These are phyloP conservation scores for Cardamine occulta DNA, from an alignment of 345 rosid species.

Conservation along the genomic window DNA sequence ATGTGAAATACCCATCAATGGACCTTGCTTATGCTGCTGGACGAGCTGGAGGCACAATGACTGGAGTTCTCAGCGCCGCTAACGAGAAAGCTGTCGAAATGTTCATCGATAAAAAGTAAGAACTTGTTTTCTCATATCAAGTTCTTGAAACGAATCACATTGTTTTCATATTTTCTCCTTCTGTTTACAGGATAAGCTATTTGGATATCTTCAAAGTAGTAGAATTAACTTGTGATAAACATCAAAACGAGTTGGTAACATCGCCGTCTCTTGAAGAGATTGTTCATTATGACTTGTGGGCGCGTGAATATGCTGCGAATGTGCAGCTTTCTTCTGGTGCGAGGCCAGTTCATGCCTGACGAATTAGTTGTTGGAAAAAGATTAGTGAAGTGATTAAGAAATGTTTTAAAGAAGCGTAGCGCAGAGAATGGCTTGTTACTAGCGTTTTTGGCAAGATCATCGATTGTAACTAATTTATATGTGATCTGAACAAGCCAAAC, in stretches of 20 bases:
- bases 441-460: conserved; percentile 30
- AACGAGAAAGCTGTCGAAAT: conserved; percentile 85
- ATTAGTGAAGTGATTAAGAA: not conserved
- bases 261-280: conserved; percentile 88
- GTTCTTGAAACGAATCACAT: conserved; percentile 6
- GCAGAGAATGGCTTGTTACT: not conserved
- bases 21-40: conserved; percentile 96
- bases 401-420: not conserved
- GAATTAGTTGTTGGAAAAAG: not conserved
- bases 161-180: not conserved
- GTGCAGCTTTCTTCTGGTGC: conserved; percentile 52
- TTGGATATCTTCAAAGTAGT: conserved; percentile 93
- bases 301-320: conserved; percentile 68
- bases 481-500: conserved; percentile 30
- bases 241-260: conserved; percentile 66
- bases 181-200: conserved; percentile 70
- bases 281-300: conserved; percentile 89
- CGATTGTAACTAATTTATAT: conserved; percentile 26
- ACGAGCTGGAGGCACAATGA: conserved; percentile 99
- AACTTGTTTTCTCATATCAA: not conserved
- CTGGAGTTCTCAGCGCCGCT: conserved; percentile 99
- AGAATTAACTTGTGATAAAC: conserved; percentile 82
- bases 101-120: conserved; percentile 83
- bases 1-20: conserved; percentile 92
- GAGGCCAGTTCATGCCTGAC: conserved; percentile 53